phyloP scores from a whole-genome alignment of 495 filamentous ascomycete genomes.

The Ramalina intermedia region DNA sequence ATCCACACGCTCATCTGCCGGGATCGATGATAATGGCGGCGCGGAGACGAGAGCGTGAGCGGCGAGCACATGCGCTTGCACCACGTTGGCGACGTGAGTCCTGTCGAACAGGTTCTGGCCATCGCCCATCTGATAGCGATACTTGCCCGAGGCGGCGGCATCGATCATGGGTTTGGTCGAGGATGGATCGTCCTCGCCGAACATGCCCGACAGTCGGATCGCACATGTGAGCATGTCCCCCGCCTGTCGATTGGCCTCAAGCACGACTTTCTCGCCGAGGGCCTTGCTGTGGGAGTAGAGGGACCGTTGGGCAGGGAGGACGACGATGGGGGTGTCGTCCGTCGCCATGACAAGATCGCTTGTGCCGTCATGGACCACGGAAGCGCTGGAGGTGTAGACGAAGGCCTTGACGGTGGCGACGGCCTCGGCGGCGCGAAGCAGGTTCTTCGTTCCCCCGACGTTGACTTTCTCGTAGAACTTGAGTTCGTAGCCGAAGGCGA shows the following conservation, averaged over 20 bases:
- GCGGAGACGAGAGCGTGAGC: constrained; percentile 41
- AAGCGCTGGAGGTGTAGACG: constrained; percentile 26
- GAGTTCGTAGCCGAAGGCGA: constrained; percentile 2
- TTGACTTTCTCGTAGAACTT: constrained; percentile 21
- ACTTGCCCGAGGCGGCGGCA: constrained; percentile 7
- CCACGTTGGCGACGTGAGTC: constrained; percentile 34
- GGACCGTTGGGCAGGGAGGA: constrained; percentile 12
- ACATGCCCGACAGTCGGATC: constrained; percentile 13
- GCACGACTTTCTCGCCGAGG: constrained; percentile 17
- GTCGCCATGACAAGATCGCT: constrained; percentile 16
- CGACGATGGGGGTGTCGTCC: constrained; percentile 17
- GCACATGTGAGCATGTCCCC: constrained; percentile 17
- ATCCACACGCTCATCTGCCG: background rate
- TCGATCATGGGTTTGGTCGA: constrained; percentile 13
- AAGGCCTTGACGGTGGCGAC: constrained; percentile 23
- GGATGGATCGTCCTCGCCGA: constrained; percentile 17
- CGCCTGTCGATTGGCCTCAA: constrained; percentile 16
- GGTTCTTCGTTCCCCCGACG: constrained; percentile 28
- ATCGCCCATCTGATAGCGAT: constrained; percentile 16
- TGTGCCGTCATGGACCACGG: constrained; percentile 21
- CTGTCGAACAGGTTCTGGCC: constrained; percentile 13
- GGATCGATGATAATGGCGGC: background rate
- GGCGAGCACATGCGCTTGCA: constrained; percentile 58
- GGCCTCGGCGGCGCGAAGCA: constrained; percentile 21
- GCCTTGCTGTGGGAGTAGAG: constrained; percentile 21